Percentiles rank a stretch among this genome's conserved stretches.
Conservation (phyloP, 345 rosid species). For the Pugionium dolabratum region DNA sequence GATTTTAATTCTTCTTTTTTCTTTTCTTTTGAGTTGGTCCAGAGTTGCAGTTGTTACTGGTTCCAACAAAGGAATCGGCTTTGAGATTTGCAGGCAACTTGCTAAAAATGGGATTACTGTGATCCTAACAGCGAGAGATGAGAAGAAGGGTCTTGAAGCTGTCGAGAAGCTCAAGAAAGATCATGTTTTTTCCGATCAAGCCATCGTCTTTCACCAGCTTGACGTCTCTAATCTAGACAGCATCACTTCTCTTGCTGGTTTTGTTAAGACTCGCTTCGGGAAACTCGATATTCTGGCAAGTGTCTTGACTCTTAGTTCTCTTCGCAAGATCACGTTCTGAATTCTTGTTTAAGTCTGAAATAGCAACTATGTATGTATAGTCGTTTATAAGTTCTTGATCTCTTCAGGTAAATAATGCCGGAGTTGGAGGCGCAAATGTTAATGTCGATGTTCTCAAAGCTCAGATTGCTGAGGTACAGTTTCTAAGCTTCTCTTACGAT, state of each 20-base stretch:
- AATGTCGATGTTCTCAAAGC: conserved; percentile 37
- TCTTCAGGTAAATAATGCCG: conserved; percentile 55
- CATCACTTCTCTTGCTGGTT: conserved; percentile 43
- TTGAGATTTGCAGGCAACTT: conserved; percentile 46
- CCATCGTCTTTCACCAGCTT: conserved; percentile 49
- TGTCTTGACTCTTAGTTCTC: not conserved
- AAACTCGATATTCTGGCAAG: conserved; percentile 58
- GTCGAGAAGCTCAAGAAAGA: conserved; percentile 45
- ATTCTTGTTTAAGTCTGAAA: not conserved
- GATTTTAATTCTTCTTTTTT: not conserved
- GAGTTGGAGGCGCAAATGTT: conserved; percentile 38
- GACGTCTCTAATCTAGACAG: conserved; percentile 51
- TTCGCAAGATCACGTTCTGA: no score
- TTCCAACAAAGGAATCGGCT: conserved; percentile 54
- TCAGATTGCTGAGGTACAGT: conserved; percentile 30
- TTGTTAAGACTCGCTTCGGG: conserved; percentile 42
- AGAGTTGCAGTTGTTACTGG: conserved; percentile 56
- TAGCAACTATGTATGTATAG: not conserved
- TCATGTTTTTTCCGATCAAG: conserved; percentile 36
- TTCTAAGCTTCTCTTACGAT: not conserved
- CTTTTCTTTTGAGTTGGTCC: not conserved
- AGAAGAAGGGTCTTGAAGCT: conserved; percentile 50
- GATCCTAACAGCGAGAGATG: conserved; percentile 49
- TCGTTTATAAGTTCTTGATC: no score
- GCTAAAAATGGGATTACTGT: conserved; percentile 40